Evolutionary conservation across 2,329 filamentous ascomycete species (phyloP).

Genomic region (Tolypocladium inflatum): DNA sequence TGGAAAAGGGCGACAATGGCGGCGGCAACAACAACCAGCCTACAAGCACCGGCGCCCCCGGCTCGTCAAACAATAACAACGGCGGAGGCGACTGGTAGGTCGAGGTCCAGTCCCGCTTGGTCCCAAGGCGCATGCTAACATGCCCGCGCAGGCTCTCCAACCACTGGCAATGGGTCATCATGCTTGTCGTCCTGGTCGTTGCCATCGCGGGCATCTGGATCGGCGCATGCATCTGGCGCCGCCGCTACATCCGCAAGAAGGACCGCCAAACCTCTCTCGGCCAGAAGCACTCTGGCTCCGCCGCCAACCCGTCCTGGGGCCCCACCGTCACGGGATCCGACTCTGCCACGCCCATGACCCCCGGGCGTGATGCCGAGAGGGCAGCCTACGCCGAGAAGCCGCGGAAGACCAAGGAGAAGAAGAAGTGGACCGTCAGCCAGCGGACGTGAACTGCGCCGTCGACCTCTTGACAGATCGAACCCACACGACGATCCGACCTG

Average conservation of each 20-base stretch:
- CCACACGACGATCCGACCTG: background rate
- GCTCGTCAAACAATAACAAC: slow-evolving; percentile 1
- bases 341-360: slow-evolving; percentile 11
- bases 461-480: background rate
- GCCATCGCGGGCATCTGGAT: slow-evolving; percentile 59
- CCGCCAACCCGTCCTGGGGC: slow-evolving; percentile 24
- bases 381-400: slow-evolving; percentile 6
- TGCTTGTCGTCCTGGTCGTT: slow-evolving; percentile 66
- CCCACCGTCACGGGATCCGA: slow-evolving; percentile 16
- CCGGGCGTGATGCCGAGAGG: slow-evolving; percentile 4
- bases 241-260: slow-evolving; percentile 62
- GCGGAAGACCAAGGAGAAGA: slow-evolving; percentile 27
- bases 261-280: slow-evolving; percentile 37
- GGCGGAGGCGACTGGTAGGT: slow-evolving; percentile 39
- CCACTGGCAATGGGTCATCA: slow-evolving; percentile 75
- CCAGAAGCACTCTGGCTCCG: slow-evolving; percentile 29
- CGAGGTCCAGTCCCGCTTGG: background rate
- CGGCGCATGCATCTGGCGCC: slow-evolving; percentile 60
- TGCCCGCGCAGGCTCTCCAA: slow-evolving; percentile 45
- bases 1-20: slow-evolving; percentile 10
- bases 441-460: slow-evolving; percentile 25
- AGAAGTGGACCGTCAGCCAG: slow-evolving; percentile 35
- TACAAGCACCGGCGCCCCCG: background rate
- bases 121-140: background rate
- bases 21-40: slow-evolving; percentile 7